A percentile compares a stretch with the other conserved stretches of the same genome.
phyloP scores from a whole-genome alignment of 2,329 filamentous ascomycete genomes.

The Leptographium flavum region DNA sequence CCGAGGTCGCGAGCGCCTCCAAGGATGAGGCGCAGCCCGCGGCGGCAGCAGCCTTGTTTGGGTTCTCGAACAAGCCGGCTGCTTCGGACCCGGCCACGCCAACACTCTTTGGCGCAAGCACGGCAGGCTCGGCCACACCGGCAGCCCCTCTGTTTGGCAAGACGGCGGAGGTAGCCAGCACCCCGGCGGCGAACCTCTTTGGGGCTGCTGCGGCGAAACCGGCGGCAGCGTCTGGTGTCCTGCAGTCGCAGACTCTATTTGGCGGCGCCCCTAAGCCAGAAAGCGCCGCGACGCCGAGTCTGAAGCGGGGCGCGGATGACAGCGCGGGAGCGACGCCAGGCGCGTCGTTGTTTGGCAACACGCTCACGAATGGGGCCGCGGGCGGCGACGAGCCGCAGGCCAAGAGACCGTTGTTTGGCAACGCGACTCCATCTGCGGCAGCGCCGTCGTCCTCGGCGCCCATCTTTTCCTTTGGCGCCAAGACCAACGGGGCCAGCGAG shows the following conservation, averaged over 20 bases:
- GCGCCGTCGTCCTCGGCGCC: slow-evolving; percentile 2
- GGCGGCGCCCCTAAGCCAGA: slow-evolving; percentile 19
- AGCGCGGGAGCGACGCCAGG: neutral
- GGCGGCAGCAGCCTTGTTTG: neutral
- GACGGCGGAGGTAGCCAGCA: slow-evolving; percentile 1
- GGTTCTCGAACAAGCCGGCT: neutral
- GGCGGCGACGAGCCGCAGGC: slow-evolving; percentile 10
- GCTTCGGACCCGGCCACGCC: neutral
- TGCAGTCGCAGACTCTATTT: slow-evolving; percentile 23
- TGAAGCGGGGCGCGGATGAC: slow-evolving; percentile 4
- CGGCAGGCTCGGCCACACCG: neutral
- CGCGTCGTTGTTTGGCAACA: slow-evolving; percentile 4
- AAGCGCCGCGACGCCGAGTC: neutral
- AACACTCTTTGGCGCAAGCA: neutral
- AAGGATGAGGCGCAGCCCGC: no score
- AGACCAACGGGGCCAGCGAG: slow-evolving; percentile 3
- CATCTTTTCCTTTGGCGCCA: slow-evolving; percentile 7
- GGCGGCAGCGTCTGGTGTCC: slow-evolving; percentile 8
- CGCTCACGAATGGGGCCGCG: slow-evolving; percentile 7
- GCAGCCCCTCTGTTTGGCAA: neutral
- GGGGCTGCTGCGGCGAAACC: slow-evolving; percentile 5
- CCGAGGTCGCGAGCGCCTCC: no score
- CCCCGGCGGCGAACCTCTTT: neutral
- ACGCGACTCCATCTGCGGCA: slow-evolving; percentile 1
- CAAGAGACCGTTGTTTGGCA: slow-evolving; percentile 15